Base-by-base conservation (phyloP, 371 early-diverging fungal genomes). In the Mortierella sp. region DNA sequence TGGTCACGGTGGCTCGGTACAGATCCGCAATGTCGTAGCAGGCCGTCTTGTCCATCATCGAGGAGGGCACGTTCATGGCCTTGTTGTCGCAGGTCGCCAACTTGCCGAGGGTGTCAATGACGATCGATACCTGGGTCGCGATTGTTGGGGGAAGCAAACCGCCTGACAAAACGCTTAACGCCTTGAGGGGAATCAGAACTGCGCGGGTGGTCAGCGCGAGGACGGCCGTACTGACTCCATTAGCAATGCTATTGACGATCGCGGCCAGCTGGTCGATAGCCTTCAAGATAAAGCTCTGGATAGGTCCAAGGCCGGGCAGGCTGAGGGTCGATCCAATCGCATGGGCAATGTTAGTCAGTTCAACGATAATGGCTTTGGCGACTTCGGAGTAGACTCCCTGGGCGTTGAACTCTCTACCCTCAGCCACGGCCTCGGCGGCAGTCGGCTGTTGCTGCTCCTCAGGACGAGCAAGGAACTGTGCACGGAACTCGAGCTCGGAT, bases 401-500 rank as follows among this genome's bases (percentile, higher is more conserved):
- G 22, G 61, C 68, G 40, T 52, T 68, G 41, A 50, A 50, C 22
- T 66, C 45, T 39, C 63, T 63, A 24, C 40, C 63, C 9, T 48
- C 16, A 13, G 47, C 48, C 52, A 44, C 29, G 19, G 50, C 52
- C 16, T 63, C 39, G 8, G 50, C 2, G n/a, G 22, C 29, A 0
- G 10, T 43, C n/a, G n/a, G n/a, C n/a, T n/a, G n/a, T n/a, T n/a
- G 34, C 22, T 52, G 24, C 2, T 41, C 8, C 5, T 77, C 77
- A 31, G 68, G 24, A 8, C 19, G n/a, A 44, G 37, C 44, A 34
- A 79, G 44, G 66, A 79, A 14, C 41, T 58, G 66, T 13, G 66
- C 31, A 2, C 74, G 73, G 63, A 79, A 69, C 47, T 66, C 58
- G 67, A 79, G 74, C 52, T 79, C 79, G 22, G 70, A 61, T 0